These are phyloP conservation scores for Coriaria nepalensis DNA, from an alignment of 306 rosid genomes.

Conservation along the genomic window DNA sequence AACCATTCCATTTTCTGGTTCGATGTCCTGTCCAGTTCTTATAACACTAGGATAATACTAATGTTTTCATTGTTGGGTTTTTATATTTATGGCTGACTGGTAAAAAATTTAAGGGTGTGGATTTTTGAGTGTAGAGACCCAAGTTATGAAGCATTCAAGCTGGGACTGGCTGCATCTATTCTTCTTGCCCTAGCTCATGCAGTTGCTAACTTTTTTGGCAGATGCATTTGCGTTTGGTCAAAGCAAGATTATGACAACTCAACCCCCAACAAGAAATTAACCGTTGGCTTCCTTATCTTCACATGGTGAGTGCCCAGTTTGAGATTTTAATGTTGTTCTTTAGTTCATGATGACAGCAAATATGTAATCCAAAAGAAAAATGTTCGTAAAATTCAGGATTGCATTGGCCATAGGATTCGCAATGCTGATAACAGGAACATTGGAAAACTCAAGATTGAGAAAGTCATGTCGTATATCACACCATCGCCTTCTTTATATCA, in stretches of 20 bases:
- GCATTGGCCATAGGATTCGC: slow-evolving; percentile 33
- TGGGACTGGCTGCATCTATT: slow-evolving; percentile 60
- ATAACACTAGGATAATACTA: background rate
- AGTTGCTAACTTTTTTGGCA: slow-evolving; percentile 49
- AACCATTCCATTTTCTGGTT: too few species aligned
- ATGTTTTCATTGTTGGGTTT: background rate
- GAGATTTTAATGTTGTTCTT: background rate
- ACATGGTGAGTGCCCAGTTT: slow-evolving; percentile 38
- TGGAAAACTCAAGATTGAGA: slow-evolving; percentile 53
- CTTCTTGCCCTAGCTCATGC: slow-evolving; percentile 42
- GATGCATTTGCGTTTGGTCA: slow-evolving; percentile 49
- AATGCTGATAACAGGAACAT: slow-evolving; percentile 40
- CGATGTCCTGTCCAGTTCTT: too few species aligned
- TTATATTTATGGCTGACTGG: slow-evolving; percentile 14
- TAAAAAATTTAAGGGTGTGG: slow-evolving; percentile 47
- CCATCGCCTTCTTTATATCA: slow-evolving; percentile 38
- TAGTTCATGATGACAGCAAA: too few species aligned
- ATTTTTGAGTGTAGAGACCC: slow-evolving; percentile 56
- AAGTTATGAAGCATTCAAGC: slow-evolving; percentile 54
- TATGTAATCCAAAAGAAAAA: too few species aligned
- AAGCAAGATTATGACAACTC: slow-evolving; percentile 22
- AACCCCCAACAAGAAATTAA: slow-evolving; percentile 39
- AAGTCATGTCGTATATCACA: slow-evolving; percentile 46
- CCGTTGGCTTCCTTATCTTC: slow-evolving; percentile 33
- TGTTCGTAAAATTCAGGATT: slow-evolving; percentile 27